Conservation (phyloP, 2,329 filamentous ascomycete genomes). For the Zasmidium angulare region DNA sequence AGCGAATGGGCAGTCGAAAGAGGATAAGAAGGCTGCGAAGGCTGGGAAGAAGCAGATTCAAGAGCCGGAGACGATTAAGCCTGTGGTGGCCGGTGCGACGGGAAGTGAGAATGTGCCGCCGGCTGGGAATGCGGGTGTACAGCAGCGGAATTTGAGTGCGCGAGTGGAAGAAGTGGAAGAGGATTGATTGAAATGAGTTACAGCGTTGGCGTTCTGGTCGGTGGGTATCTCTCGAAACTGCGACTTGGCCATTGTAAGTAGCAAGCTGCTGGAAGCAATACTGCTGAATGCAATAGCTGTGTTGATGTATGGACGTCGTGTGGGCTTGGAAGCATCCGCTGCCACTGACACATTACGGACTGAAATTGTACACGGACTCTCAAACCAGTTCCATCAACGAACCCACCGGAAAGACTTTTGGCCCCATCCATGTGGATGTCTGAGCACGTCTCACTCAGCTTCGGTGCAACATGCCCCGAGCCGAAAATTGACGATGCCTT, state of each 20-base stretch:
- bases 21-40: conserved; percentile 17
- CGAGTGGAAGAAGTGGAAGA: conserved; percentile 34
- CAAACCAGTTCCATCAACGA: no score
- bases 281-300: background rate
- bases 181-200: conserved; percentile 18
- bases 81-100: conserved; percentile 22
- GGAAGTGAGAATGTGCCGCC: conserved; percentile 21
- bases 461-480: background rate
- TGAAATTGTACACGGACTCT: no score
- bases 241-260: background rate
- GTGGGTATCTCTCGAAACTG: background rate
- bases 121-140: conserved; percentile 12
- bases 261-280: background rate
- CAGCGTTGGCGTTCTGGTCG: conserved; percentile 20
- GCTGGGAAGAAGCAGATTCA: conserved; percentile 18
- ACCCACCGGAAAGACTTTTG: no score
- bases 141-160: conserved; percentile 28
- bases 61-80: conserved; percentile 13
- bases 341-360: no score
- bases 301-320: background rate
- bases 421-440: background rate
- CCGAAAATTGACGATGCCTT: background rate
- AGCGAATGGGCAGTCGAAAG: conserved; percentile 25
- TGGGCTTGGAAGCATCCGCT: background rate
- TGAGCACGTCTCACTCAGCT: background rate